Conservation (phyloP, 306 rosid genomes). For the Urtica urens region DNA sequence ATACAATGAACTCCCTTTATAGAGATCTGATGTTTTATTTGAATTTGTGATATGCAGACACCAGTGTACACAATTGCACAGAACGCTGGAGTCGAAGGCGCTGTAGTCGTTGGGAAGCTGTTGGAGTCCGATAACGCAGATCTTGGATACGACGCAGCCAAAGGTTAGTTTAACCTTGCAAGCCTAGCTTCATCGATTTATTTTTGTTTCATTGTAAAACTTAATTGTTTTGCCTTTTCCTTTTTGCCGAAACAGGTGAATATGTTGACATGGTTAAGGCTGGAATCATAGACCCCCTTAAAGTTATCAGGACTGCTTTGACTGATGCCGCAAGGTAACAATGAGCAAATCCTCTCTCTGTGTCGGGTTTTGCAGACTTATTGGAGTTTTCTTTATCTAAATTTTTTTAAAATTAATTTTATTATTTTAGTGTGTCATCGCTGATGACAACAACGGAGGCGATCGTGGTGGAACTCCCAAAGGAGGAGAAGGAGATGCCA, state of each 20-base stretch:
- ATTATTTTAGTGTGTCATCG: conserved; percentile 69
- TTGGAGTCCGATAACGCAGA: conserved; percentile 73
- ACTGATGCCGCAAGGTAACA: conserved; percentile 89
- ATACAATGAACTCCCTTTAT: no score
- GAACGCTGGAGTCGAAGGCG: conserved; percentile 98
- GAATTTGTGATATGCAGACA: conserved; percentile 39
- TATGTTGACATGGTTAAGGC: conserved; percentile 87
- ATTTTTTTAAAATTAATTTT: no score
- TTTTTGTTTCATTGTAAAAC: not conserved
- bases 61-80: conserved; percentile 93
- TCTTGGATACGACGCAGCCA: conserved; percentile 94
- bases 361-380: not conserved
- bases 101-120: conserved; percentile 91
- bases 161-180: conserved; percentile 56
- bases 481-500: conserved; percentile 54
- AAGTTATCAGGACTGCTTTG: conserved; percentile 90
- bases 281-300: conserved; percentile 90
- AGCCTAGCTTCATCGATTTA: not conserved
- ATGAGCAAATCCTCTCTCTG: not conserved
- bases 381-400: not conserved
- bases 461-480: conserved; percentile 66
- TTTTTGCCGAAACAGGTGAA: conserved; percentile 45
- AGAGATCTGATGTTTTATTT: not conserved
- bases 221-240: not conserved
- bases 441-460: conserved; percentile 98